Evolutionary conservation across 148 eudicot genomes (phyloP).

Genomic region (Rhododendron mucronatum): DNA sequence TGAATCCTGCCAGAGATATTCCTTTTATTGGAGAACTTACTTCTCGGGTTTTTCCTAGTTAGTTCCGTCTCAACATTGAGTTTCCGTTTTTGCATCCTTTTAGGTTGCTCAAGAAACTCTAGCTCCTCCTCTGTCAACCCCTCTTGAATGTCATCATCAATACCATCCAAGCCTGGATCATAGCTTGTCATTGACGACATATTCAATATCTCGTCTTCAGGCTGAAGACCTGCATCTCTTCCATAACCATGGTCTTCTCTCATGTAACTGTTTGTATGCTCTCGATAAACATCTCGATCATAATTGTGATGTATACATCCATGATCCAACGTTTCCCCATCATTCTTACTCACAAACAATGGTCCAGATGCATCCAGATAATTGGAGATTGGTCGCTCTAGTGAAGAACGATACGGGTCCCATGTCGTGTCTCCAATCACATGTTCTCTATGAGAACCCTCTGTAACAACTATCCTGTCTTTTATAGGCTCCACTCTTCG

Average conservation of each 20-base stretch:
- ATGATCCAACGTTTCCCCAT: constrained; percentile 12
- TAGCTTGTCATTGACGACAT: constrained; percentile 7
- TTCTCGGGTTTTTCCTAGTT: background rate
- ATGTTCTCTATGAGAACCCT: constrained; percentile 7
- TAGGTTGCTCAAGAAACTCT: background rate
- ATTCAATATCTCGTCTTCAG: constrained; percentile 9
- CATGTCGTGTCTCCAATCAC: constrained; percentile 7
- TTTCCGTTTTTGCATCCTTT: constrained; percentile 9
- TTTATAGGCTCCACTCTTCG: background rate
- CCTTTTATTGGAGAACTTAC: constrained; percentile 7
- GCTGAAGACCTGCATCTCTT: constrained; percentile 11
- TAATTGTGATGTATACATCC: constrained; percentile 11
- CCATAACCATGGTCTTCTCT: constrained; percentile 23
- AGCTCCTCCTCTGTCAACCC: background rate
- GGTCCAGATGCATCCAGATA: constrained; percentile 13
- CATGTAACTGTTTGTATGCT: constrained; percentile 4
- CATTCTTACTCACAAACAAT: constrained; percentile 6
- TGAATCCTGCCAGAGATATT: constrained; percentile 10
- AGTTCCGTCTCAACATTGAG: constrained; percentile 11
- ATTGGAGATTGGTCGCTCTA: constrained; percentile 17
- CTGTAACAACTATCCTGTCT: constrained; percentile 2
- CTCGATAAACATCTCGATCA: background rate
- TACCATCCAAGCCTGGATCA: constrained; percentile 5
- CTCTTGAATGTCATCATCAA: background rate
- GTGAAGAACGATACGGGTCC: constrained; percentile 14